These are phyloP conservation scores for Beauveria bassiana DNA, from an alignment of 2,329 filamentous ascomycete species.

Conservation along the genomic window DNA sequence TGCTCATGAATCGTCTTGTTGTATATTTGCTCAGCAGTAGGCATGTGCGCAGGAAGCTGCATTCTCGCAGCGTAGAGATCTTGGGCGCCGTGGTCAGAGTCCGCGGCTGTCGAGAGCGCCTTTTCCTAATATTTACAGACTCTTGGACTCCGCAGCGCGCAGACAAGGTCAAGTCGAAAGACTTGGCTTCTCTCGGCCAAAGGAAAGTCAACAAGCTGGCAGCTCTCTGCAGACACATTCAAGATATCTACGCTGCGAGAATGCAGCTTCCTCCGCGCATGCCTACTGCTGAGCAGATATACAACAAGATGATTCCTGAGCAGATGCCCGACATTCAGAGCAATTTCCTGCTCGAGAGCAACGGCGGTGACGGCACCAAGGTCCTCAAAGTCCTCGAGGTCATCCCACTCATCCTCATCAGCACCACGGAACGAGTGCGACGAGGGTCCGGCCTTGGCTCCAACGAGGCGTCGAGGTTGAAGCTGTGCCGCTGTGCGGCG, in stretches of 20 bases:
- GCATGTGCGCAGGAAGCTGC: too few relatives aligned
- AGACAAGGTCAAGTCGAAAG: constrained; percentile 69
- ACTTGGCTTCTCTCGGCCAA: constrained; percentile 48
- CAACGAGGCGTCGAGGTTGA: not conserved
- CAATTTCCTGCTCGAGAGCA: constrained; percentile 94
- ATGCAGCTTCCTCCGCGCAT: constrained; percentile 48
- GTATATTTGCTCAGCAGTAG: too few relatives aligned
- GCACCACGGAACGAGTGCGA: constrained; percentile 28
- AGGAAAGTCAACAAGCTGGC: constrained; percentile 29
- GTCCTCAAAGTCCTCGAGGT: constrained; percentile 79
- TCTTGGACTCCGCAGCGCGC: constrained; percentile 66
- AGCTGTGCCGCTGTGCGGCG: not conserved
- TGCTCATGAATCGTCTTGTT: too few relatives aligned
- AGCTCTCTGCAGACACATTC: constrained; percentile 43
- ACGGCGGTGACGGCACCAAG: constrained; percentile 79
- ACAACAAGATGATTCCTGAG: constrained; percentile 36
- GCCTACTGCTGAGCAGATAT: constrained; percentile 30
- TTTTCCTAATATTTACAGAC: constrained; percentile 75
- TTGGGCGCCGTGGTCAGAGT: constrained; percentile 74
- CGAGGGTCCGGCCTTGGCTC: not conserved
- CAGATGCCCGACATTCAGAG: constrained; percentile 48
- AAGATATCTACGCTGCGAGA: constrained; percentile 53
- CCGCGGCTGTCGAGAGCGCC: constrained; percentile 70
- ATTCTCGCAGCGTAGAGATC: constrained; percentile 44
- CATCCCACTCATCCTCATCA: constrained; percentile 57